Percentiles rank a stretch among this genome's conserved stretches.
Evolutionary conservation across 2,329 filamentous ascomycete genomes (phyloP).

Genomic region (Aureobasidium melanogenum): DNA sequence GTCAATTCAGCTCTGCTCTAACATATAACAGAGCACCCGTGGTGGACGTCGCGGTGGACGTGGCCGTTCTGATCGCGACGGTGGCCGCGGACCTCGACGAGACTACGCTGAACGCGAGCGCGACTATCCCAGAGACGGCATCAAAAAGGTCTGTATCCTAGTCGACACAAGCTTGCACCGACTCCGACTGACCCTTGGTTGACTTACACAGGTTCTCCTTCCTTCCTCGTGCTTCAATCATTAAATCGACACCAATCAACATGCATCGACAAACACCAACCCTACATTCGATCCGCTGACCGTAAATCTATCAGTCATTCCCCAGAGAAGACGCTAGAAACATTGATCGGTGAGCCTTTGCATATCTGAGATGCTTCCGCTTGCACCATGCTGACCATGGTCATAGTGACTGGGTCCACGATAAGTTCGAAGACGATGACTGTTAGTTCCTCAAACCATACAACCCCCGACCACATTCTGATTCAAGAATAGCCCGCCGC

Average conservation of each 20-base stretch:
- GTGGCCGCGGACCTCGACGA: constrained; percentile 16
- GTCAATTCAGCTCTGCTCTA: neutral
- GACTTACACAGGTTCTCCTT: constrained; percentile 13
- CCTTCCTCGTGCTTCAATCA: constrained; percentile 19
- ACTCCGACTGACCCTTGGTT: constrained; percentile 8
- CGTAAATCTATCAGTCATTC: constrained; percentile 25
- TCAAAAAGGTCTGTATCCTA: constrained; percentile 65
- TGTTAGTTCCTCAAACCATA: constrained; percentile 23
- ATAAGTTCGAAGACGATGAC: constrained; percentile 72
- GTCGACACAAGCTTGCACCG: neutral
- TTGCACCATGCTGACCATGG: constrained; percentile 15
- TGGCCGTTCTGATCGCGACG: constrained; percentile 18
- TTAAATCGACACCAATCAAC: constrained; percentile 20
- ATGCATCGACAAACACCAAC: constrained; percentile 6
- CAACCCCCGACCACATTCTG: neutral
- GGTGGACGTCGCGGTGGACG: constrained; percentile 18
- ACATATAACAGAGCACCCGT: constrained; percentile 12
- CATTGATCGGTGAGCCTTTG: constrained; percentile 56
- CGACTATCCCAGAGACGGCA: constrained; percentile 67
- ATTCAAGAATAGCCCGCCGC: constrained; percentile 15
- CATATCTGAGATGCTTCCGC: neutral
- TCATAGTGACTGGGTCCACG: constrained; percentile 82
- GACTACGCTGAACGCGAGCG: constrained; percentile 41
- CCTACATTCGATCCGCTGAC: constrained; percentile 24
- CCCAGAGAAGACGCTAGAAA: constrained; percentile 51